Evolutionary conservation across 306 rosid genomes (phyloP), one percentile per base, ranked within the genome.

Genomic region (Inga leiocalycina): DNA sequence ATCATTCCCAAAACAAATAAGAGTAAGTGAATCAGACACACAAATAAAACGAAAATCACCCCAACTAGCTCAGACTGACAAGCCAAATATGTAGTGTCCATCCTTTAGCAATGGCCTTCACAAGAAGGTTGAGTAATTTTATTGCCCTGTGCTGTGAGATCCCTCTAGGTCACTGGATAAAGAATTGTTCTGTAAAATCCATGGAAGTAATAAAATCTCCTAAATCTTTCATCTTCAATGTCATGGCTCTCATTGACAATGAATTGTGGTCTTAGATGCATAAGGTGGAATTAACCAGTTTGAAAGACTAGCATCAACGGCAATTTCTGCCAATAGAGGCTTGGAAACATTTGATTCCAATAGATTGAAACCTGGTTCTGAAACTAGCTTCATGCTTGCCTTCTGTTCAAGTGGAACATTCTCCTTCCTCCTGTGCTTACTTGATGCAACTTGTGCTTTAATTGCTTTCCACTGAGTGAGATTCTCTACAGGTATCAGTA

Each of bases 401-500:
- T 82, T 79, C 77, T 84, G 81, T 70, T 72, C 76, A 35, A 82
- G 80, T 75, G 86, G 82, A 35, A 79, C 82, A 83, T 87, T 89
- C 87, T 93, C 97, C 92, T 89, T 88, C 85, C 87, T 86, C 86
- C 85, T 91, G 69, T 88, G 82, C 81, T 87, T 89, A 35, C 84
- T 57, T 80, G 92, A 72, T 80, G 86, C 69, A 85, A 87, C 85
- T 90, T 89, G 88, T 74, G 92, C 92, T 82, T 96, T 96, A 71
- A 92, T 95, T 80, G 92, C 91, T 84, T 92, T 94, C 99, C 99
- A 95, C 78, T 96, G 95, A 73, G 79, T 84, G 52, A 96, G 87
- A 82, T 96, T 94, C 83, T 94, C 97, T 27, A 96, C 86, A 35
- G 99, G 98, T 59, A 56, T 85, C 71, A 96, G 87, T 41, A 96